Base-by-base conservation (phyloP, 2,329 filamentous ascomycete species). In the Paecilomyces fulvus region DNA sequence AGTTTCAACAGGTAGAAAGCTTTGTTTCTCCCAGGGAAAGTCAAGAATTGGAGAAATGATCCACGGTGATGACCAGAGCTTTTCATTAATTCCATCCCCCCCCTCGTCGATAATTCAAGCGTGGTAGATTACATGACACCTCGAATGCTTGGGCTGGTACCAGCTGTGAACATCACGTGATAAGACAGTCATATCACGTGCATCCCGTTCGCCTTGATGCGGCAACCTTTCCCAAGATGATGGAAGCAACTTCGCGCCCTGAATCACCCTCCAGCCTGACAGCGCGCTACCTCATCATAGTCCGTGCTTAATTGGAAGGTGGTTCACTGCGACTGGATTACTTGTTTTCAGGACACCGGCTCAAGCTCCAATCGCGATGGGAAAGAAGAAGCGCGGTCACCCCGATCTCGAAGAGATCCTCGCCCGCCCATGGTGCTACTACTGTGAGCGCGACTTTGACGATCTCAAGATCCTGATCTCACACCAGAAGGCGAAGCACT, bases 401-500 rank as follows among this genome's bases (percentile, higher is more conserved):
- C 89, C 90, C 61, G 85, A 92, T 66, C 80, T 96, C 64, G 89
- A 97, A 77, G 91, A 97, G 76, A 80, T 96, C 64, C 83, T 99
- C 60, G 79, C 80, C 63, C 87, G 92, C 57, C 88, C 92, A 52
- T 97, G 92, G 92, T 99, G 94, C 78, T 99, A 96, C 77, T 99
- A 99, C 79, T 99, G 94, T 86, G 94, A 99, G 76, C 89, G 92
- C 77, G 92, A 97, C 76, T 99, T 97, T 71, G 92, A 97, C 73
- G 94, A 99, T 73, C 75, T 96, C 51, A 96, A 96, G 79, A 91
- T 97, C 64, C 85, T 99, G 61, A 95, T 96, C 65, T 92, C 89
- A 57, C 94, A 99, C 73, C 94, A 97, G 70, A 97, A 96, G 73
- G 92, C 92, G n/a, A 97, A 97, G 76, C 94, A 99, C 74, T 97